phyloP scores from a whole-genome alignment of 331 rosid genomes.

The Acacia pycnantha region DNA sequence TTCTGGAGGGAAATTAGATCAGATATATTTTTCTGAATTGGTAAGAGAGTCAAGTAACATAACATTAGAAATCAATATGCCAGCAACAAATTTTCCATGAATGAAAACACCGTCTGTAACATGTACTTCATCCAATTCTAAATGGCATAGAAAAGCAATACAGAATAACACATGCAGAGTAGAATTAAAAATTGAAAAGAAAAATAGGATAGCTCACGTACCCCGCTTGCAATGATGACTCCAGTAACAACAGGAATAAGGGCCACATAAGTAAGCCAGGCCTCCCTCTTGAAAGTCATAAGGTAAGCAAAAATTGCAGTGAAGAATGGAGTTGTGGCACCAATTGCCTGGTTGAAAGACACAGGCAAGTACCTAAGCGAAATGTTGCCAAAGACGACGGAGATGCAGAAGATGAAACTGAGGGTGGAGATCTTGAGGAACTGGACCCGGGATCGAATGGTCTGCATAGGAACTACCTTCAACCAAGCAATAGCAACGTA shows the following conservation, averaged over 20 bases:
- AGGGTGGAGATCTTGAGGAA: slow-evolving; percentile 52
- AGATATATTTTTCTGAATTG: not conserved
- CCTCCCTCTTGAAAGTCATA: slow-evolving; percentile 57
- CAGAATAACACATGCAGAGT: not conserved
- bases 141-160: not conserved
- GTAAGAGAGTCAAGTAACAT: not conserved
- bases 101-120: not conserved
- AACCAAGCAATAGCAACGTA: slow-evolving; percentile 60
- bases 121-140: not conserved
- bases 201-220: not conserved
- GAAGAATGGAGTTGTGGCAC: slow-evolving; percentile 62
- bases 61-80: not conserved
- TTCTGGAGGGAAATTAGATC: slow-evolving; percentile 2
- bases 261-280: slow-evolving; percentile 56
- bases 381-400: slow-evolving; percentile 61
- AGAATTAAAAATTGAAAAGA: not conserved
- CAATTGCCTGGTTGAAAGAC: slow-evolving; percentile 57
- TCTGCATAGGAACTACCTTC: slow-evolving; percentile 58
- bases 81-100: slow-evolving; percentile 13
- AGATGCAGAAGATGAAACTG: slow-evolving; percentile 49
- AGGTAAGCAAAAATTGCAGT: slow-evolving; percentile 59
- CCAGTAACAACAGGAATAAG: slow-evolving; percentile 63
- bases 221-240: slow-evolving; percentile 67
- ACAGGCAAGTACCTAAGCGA: slow-evolving; percentile 57
- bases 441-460: slow-evolving; percentile 50